These are phyloP conservation scores for Adansonia madagascariensis DNA, from an alignment of 441 rosid genomes.

Conservation along the genomic window DNA sequence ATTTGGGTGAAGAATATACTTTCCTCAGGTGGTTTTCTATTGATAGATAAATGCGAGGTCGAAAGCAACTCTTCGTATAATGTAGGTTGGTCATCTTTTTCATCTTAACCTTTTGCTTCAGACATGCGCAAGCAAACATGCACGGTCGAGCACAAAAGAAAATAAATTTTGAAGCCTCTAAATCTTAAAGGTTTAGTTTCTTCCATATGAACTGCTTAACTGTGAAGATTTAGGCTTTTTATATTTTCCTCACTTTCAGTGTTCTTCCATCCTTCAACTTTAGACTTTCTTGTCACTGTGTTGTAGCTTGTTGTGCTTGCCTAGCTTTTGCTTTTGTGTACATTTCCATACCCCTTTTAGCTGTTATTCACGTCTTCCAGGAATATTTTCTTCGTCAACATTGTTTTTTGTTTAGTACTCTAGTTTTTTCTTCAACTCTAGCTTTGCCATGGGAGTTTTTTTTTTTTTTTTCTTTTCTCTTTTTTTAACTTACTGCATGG, in stretches of 20 bases:
- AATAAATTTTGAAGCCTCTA: slow-evolving; percentile 6
- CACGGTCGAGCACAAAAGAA: not conserved
- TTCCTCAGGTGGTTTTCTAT: slow-evolving; percentile 21
- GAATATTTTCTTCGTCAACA: too few relatives aligned
- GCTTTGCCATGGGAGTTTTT: not conserved
- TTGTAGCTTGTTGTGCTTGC: too few relatives aligned
- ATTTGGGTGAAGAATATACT: slow-evolving; percentile 18
- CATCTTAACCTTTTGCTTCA: slow-evolving; percentile 20
- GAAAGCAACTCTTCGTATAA: slow-evolving; percentile 34
- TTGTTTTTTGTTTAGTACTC: too few relatives aligned
- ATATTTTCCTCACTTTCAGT: not conserved
- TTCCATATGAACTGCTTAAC: not conserved
- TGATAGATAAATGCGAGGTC: slow-evolving; percentile 35
- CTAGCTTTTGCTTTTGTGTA: not conserved
- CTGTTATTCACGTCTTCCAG: not conserved
- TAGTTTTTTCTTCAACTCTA: too few relatives aligned
- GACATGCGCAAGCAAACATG: not conserved
- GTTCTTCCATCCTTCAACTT: slow-evolving; percentile 16
- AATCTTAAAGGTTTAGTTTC: not conserved
- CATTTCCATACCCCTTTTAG: not conserved
- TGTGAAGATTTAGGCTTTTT: not conserved
- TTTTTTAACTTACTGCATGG: not conserved
- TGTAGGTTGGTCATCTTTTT: slow-evolving; percentile 49
- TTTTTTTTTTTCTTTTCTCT: not conserved
- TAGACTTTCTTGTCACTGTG: not conserved